Evolutionary conservation across 768 basidiomycete species (phyloP), one percentile per base, ranked within the genome.

Genomic region (Pulveroboletus sp.): DNA sequence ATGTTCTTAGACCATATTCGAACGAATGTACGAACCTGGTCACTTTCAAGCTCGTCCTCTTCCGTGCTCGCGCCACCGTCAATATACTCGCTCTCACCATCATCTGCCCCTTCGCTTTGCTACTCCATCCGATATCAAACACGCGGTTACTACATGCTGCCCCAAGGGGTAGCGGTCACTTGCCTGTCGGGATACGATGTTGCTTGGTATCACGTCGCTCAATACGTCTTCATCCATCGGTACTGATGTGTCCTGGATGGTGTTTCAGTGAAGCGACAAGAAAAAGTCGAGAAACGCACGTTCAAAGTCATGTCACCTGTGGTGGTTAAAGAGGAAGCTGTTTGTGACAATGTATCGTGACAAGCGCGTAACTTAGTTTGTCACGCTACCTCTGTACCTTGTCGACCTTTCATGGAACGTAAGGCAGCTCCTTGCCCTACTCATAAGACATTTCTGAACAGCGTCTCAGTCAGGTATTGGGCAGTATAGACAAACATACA

Each of bases 171-270:
- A 20, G 13, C 39, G 10, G 12, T 23, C 33, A 65, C 75, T 49
- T 60, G 87, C 91, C 74, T 90, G 87, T 61, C 93, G 81, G 47
- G 91, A 94, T 39, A 94, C 85, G 54, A 94, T 91, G 64, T 92
- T 90, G 65, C 85, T 88, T 2, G 93, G 93, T 8, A 95, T 84
- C 49, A 94, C 81, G 66, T 95, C 93, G 60, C 88, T 90, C 52
- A 97, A 77, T 42, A 91, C 85, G 66, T 94, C 93, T 45, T 93
- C 92, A 12, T 82, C 81, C 60, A 71, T 72, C 9, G 52, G 57
- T 2, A 19, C 45, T 19, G 49, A 34, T 5, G 31, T 37, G 27
- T 60, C 56, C 59, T 68, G 24, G 4, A 19, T n/a, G 20, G 6
- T 21, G 5, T 9, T n/a, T 62, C 20, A 61, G 39, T 20, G 6